A percentile compares a stretch with the other conserved stretches of the same genome.
These are phyloP conservation scores for Fraxinus quadrangulata DNA, from an alignment of 257 asterid genomes.

Conservation along the genomic window DNA sequence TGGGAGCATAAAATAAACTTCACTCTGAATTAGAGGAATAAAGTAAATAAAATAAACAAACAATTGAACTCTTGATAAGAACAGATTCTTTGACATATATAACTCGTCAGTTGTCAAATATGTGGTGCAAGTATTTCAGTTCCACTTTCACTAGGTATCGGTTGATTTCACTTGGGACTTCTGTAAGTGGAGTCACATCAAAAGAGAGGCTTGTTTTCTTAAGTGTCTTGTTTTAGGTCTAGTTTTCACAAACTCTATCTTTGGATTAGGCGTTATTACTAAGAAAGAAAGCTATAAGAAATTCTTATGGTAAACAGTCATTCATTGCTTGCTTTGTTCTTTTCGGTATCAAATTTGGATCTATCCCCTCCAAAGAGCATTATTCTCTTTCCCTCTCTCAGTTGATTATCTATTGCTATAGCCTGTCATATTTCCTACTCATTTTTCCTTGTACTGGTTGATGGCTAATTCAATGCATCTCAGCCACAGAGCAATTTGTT, in stretches of 20 bases:
- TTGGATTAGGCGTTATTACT: neutral
- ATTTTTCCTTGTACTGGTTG: slow-evolving; percentile 4
- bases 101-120: neutral
- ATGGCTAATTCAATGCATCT: neutral
- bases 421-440: neutral
- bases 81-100: neutral
- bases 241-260: neutral
- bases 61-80: neutral
- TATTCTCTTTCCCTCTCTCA: neutral
- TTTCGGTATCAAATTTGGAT: neutral
- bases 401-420: neutral
- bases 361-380: neutral
- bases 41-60: neutral
- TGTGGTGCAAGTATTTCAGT: neutral
- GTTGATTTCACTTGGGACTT: neutral
- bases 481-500: neutral
- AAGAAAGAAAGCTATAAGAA: slow-evolving; percentile 14
- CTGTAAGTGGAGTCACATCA: neutral
- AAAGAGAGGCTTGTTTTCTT: neutral
- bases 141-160: neutral
- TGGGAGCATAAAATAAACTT: neutral
- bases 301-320: neutral
- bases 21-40: neutral
- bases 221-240: neutral
- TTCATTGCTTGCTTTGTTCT: neutral